These are phyloP conservation scores for Hyaloscypha finlandica DNA, from an alignment of 495 filamentous ascomycete genomes.

Conservation along the genomic window DNA sequence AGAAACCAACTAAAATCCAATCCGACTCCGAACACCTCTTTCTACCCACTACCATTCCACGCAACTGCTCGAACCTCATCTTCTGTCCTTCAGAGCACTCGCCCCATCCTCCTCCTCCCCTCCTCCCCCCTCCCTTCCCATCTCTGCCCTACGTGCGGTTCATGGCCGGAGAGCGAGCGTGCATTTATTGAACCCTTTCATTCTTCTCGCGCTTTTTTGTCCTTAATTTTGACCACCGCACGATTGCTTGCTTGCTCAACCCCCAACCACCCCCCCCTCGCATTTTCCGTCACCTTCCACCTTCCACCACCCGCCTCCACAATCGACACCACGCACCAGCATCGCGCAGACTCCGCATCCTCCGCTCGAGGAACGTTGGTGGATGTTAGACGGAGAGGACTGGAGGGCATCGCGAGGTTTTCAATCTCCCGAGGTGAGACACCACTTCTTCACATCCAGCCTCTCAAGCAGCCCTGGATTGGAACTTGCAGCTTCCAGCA, in stretches of 20 bases:
- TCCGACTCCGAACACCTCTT: neutral
- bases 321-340: conserved; percentile 1
- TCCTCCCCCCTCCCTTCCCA: conserved; percentile 1
- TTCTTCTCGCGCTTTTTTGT: conserved; percentile 31
- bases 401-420: conserved; percentile 12
- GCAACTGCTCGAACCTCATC: neutral
- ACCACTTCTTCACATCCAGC: conserved; percentile 17
- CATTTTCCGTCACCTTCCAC: conserved; percentile 8
- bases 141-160: conserved; percentile 14
- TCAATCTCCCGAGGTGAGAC: conserved; percentile 30
- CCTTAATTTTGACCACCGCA: conserved; percentile 23
- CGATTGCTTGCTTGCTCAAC: conserved; percentile 23
- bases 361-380: conserved; percentile 19
- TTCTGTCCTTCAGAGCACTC: neutral
- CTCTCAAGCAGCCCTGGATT: conserved; percentile 3
- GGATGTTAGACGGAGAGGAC: conserved; percentile 7
- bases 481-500: conserved; percentile 13
- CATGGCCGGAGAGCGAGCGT: conserved; percentile 27
- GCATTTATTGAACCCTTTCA: conserved; percentile 17
- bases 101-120: conserved; percentile 2
- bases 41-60: conserved; percentile 4
- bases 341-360: conserved; percentile 13
- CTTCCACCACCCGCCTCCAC: conserved; percentile 1
- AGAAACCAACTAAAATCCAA: conserved; percentile 6
- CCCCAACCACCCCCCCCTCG: conserved; percentile 10